A percentile compares a stretch with the other conserved stretches of the same genome.
These are phyloP conservation scores for Candida ipomoeae DNA, from an alignment of 805 yeast genomes.

Conservation along the genomic window DNA sequence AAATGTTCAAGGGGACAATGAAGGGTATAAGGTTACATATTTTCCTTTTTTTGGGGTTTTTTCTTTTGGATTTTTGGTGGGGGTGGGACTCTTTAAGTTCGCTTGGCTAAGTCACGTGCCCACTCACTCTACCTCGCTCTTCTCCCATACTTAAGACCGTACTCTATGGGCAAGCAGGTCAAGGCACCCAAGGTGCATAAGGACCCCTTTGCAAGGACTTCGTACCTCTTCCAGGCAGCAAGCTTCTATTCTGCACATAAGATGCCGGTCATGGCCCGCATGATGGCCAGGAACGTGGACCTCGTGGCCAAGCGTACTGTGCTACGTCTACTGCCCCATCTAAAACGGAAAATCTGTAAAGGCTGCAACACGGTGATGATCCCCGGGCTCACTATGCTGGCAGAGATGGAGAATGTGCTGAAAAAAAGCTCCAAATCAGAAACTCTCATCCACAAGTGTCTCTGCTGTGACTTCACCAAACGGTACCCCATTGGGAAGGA, in stretches of 20 bases:
- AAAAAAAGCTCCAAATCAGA: slow-evolving; percentile 32
- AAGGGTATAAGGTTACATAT: no score
- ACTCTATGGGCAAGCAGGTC: slow-evolving; percentile 12
- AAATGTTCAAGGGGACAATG: no score
- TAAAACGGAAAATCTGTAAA: slow-evolving; percentile 71
- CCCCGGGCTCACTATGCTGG: slow-evolving; percentile 43
- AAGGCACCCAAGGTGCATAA: slow-evolving; percentile 29
- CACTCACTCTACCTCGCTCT: background rate
- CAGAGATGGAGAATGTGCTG: slow-evolving; percentile 42
- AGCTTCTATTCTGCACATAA: slow-evolving; percentile 29
- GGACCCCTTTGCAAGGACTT: slow-evolving; percentile 58
- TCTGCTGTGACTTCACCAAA: slow-evolving; percentile 47
- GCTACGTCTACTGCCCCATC: slow-evolving; percentile 53
- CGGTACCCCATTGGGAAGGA: slow-evolving; percentile 62
- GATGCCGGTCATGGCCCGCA: slow-evolving; percentile 47
- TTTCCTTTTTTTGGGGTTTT: no score
- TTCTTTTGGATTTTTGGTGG: no score
- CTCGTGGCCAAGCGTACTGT: slow-evolving; percentile 66
- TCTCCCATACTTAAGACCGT: background rate
- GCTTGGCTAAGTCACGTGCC: background rate
- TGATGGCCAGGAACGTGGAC: slow-evolving; percentile 51
- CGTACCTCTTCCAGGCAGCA: slow-evolving; percentile 58
- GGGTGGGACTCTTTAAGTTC: no score
- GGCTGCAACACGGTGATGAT: slow-evolving; percentile 50
- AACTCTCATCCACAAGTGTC: slow-evolving; percentile 46